Evolutionary conservation across 2,329 filamentous ascomycete species (phyloP), one percentile per base, ranked within the genome.

Genomic region (Karstenula rhodostoma): DNA sequence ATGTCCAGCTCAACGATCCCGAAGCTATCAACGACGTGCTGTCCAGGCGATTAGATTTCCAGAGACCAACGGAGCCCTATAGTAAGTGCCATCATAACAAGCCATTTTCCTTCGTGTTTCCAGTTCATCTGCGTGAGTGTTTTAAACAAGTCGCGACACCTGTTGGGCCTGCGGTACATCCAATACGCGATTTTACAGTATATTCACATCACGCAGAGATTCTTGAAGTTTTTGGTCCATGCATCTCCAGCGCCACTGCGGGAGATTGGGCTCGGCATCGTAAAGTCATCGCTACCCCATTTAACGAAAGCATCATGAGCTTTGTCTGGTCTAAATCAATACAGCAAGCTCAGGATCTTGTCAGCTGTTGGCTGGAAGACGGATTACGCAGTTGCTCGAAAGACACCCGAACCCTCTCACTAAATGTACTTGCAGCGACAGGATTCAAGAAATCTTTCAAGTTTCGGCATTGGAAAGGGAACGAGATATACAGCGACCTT

Each of bases 301-400:
- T 83, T 67, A 81, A 80, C 42, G 80, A 83, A 59, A 73, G 72
- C 33, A 78, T 74, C 43, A 80, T 78, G 58, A 66, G 60, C 2
- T 63, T 77, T 6, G 80, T 82, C 1, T 91, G 87, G 77, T 77
- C 78, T 15, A 87, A 90, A 71, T 82, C 83, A 1, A 80, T 89
- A 58, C 74, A 77, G 37, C 90, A 93, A 77, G 84, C 88, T 0
- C 42, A 52, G 27, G 53, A 67, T 9, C 56, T 69, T 54, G 27
- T 67, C 23, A 37, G 40, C 4, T 57, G 32, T 6, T 72, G 67
- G 67, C 42, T 48, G 8, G 59, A 66, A 37, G 23, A 47, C n/a
- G 25, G 60, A 67, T 10, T 55, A 44, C 9, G 56, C 29, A 32
- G 62, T 65, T 3, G 64, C 57, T 9, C 63, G 65, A 25, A 76